Conservation (phyloP, 305 asterid genomes). For the Fraxinus sp. region DNA sequence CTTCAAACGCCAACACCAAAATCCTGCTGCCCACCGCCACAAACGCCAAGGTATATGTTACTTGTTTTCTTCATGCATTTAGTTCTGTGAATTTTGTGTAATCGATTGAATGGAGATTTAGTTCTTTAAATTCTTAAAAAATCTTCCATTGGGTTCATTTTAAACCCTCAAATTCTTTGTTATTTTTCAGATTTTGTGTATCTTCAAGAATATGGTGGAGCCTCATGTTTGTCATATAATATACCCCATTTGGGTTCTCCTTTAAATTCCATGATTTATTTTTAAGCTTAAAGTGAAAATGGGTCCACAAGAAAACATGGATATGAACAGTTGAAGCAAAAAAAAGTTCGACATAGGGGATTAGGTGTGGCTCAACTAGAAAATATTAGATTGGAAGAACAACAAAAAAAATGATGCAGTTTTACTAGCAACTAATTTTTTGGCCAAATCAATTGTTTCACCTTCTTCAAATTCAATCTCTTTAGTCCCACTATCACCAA, state of each 20-base stretch:
- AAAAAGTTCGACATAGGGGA: not conserved
- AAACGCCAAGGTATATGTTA: no score
- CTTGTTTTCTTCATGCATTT: no score
- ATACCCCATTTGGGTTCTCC: constrained; percentile 23
- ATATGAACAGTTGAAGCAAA: constrained; percentile 60
- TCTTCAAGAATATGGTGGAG: constrained; percentile 36
- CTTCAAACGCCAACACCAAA: no score
- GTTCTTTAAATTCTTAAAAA: constrained; percentile 37
- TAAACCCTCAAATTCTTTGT: constrained; percentile 35
- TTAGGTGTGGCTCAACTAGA: no score
- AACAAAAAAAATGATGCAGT: no score
- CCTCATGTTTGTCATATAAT: constrained; percentile 37
- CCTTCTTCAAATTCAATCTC: no score
- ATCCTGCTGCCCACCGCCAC: no score
- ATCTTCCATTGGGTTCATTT: constrained; percentile 44
- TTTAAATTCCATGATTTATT: constrained; percentile 33
- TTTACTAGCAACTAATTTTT: no score
- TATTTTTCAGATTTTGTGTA: constrained; percentile 41
- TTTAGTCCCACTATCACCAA: no score
- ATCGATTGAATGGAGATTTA: constrained; percentile 52
- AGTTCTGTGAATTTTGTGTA: constrained; percentile 9
- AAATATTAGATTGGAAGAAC: no score
- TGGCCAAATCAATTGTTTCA: no score
- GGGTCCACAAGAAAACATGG: constrained; percentile 61
- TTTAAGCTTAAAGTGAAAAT: constrained; percentile 41